Conservation (phyloP, 257 asterid species). For the Gynochthodes officinalis region DNA sequence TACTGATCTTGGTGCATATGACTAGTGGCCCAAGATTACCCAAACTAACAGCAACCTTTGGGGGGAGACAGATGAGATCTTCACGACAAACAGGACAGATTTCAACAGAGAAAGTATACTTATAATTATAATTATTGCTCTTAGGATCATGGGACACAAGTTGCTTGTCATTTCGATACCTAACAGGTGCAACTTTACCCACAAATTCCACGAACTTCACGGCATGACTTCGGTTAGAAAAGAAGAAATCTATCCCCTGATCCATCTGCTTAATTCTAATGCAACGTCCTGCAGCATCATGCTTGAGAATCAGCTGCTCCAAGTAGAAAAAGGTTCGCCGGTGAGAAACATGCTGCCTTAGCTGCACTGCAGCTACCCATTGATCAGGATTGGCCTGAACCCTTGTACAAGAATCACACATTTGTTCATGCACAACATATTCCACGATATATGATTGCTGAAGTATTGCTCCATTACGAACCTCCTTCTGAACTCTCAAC, state of each 20-base stretch:
- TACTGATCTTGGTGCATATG: slow-evolving; percentile 32
- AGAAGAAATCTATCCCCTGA: slow-evolving; percentile 35
- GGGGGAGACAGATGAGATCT: slow-evolving; percentile 34
- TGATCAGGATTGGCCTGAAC: slow-evolving; percentile 38
- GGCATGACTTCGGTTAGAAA: slow-evolving; percentile 29
- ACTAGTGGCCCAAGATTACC: slow-evolving; percentile 38
- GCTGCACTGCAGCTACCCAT: slow-evolving; percentile 41
- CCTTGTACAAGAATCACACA: slow-evolving; percentile 35
- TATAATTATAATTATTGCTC: slow-evolving; percentile 31
- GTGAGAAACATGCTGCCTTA: slow-evolving; percentile 33
- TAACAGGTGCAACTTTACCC: slow-evolving; percentile 29
- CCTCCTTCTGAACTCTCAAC: slow-evolving; percentile 31
- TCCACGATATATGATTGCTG: slow-evolving; percentile 27
- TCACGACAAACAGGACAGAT: slow-evolving; percentile 34
- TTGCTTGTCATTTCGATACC: slow-evolving; percentile 28
- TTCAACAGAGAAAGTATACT: slow-evolving; percentile 29
- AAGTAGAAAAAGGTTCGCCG: slow-evolving; percentile 33
- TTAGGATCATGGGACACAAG: slow-evolving; percentile 34
- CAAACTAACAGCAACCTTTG: slow-evolving; percentile 18
- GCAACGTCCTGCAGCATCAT: slow-evolving; percentile 31
- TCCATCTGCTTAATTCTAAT: slow-evolving; percentile 37
- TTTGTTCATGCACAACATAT: slow-evolving; percentile 34
- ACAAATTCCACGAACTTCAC: slow-evolving; percentile 31
- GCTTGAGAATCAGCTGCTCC: slow-evolving; percentile 37
- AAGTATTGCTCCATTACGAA: slow-evolving; percentile 27